Evolutionary conservation across 2,329 filamentous ascomycete genomes (phyloP).

Genomic region (Xylaria sp.): DNA sequence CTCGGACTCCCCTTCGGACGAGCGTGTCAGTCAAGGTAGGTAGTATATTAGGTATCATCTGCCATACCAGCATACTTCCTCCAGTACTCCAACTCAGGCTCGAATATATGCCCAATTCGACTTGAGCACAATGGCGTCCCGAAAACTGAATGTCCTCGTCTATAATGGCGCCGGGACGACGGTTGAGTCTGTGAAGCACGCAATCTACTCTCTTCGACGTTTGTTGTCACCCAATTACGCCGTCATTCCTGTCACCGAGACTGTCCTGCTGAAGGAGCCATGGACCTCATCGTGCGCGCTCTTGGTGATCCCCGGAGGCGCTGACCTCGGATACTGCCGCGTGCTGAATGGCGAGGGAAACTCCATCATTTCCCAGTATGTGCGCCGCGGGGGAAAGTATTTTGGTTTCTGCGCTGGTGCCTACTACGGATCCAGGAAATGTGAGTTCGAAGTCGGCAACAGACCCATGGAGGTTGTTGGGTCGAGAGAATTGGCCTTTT

Average conservation of each 20-base stretch:
- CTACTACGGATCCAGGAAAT: slow-evolving; percentile 76
- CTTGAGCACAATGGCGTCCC: slow-evolving; percentile 51
- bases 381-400: slow-evolving; percentile 78
- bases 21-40: background rate
- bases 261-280: slow-evolving; percentile 80
- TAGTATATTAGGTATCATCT: too few species aligned
- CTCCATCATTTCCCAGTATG: slow-evolving; percentile 74
- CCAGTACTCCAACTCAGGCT: slow-evolving; percentile 1
- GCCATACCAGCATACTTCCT: background rate
- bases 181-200: slow-evolving; percentile 82
- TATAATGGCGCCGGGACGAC: slow-evolving; percentile 91
- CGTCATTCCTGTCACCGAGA: slow-evolving; percentile 76
- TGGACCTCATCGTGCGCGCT: slow-evolving; percentile 84
- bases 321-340: slow-evolving; percentile 87
- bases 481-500: slow-evolving; percentile 79
- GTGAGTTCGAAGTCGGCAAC: slow-evolving; percentile 90
- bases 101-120: slow-evolving; percentile 1
- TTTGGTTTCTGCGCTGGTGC: slow-evolving; percentile 91
- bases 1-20: background rate
- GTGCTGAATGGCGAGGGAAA: slow-evolving; percentile 86
- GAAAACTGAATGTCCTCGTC: slow-evolving; percentile 83
- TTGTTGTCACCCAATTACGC: slow-evolving; percentile 88
- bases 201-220: slow-evolving; percentile 77
- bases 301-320: slow-evolving; percentile 87
- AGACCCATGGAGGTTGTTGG: slow-evolving; percentile 78